A percentile compares a stretch with the other conserved stretches of the same genome.
Conservation (phyloP, 2,329 filamentous ascomycete species). For the Trichoderma sp. region DNA sequence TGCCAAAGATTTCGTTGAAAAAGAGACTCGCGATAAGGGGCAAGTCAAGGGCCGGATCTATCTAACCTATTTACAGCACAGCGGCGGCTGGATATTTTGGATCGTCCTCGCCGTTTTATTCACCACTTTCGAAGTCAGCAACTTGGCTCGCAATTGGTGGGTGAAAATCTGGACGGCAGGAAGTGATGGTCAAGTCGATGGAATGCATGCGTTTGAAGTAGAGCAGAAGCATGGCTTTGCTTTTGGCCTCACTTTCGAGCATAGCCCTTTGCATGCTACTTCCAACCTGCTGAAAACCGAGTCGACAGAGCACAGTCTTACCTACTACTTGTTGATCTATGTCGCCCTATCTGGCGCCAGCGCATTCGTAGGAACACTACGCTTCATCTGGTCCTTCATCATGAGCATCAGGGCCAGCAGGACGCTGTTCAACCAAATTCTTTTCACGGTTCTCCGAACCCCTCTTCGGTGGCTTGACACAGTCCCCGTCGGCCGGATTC, state of each 20-base stretch:
- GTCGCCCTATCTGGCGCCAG: conserved; percentile 55
- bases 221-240: conserved; percentile 36
- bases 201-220: conserved; percentile 20
- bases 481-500: conserved; percentile 69
- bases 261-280: conserved; percentile 42
- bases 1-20: conserved; percentile 70
- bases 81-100: conserved; percentile 63
- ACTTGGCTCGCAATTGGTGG: conserved; percentile 63
- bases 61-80: conserved; percentile 61
- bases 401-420: conserved; percentile 69
- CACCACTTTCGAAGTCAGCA: conserved; percentile 50
- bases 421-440: conserved; percentile 63
- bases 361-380: conserved; percentile 57
- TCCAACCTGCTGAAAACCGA: conserved; percentile 29
- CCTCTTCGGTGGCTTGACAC: conserved; percentile 80
- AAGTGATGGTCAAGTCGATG: conserved; percentile 5
- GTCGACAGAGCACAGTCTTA: conserved; percentile 40
- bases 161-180: conserved; percentile 58
- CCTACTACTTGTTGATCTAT: conserved; percentile 68
- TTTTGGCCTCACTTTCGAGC: conserved; percentile 47
- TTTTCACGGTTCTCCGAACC: conserved; percentile 64
- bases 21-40: conserved; percentile 69
- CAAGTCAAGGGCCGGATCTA: conserved; percentile 68
- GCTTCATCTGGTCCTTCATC: conserved; percentile 61
- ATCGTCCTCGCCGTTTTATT: conserved; percentile 51